Evolutionary conservation across 1,139 yeast genomes (phyloP).

Genomic region (Lodderomyces theae): DNA sequence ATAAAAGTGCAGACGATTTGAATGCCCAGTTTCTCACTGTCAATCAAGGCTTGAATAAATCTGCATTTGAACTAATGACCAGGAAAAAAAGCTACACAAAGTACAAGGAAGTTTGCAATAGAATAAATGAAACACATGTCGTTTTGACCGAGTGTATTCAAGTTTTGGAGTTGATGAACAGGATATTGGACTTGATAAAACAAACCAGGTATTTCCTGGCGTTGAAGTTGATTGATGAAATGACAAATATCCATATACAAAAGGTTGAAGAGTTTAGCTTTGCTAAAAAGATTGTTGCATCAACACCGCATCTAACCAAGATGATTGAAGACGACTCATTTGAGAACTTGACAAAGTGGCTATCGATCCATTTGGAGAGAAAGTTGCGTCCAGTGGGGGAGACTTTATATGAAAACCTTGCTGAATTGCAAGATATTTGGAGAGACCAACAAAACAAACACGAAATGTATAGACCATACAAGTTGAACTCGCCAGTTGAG

Average conservation of each 20-base stretch:
- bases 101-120: conserved; percentile 55
- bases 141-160: conserved; percentile 70
- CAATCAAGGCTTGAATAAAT: conserved; percentile 51
- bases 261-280: conserved; percentile 75
- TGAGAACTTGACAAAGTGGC: conserved; percentile 68
- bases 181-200: conserved; percentile 76
- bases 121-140: conserved; percentile 61
- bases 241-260: conserved; percentile 62
- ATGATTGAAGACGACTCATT: conserved; percentile 80
- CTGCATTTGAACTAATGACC: conserved; percentile 62
- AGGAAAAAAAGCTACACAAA: conserved; percentile 56
- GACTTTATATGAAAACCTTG: conserved; percentile 53
- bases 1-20: conserved; percentile 51
- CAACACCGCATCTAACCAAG: conserved; percentile 74
- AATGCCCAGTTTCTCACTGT: conserved; percentile 52
- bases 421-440: conserved; percentile 61
- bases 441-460: conserved; percentile 33
- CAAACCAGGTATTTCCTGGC: conserved; percentile 82
- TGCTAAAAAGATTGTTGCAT: conserved; percentile 64
- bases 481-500: conserved; percentile 85
- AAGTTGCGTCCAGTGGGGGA: conserved; percentile 62
- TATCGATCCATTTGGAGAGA: conserved; percentile 60
- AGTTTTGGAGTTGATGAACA: conserved; percentile 82
- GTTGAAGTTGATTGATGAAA: conserved; percentile 74
- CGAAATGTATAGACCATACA: conserved; percentile 51